Evolutionary conservation across 1,284 basidiomycete species (phyloP), one percentile per base, ranked within the genome.

Genomic region (Puccinia novopanici): DNA sequence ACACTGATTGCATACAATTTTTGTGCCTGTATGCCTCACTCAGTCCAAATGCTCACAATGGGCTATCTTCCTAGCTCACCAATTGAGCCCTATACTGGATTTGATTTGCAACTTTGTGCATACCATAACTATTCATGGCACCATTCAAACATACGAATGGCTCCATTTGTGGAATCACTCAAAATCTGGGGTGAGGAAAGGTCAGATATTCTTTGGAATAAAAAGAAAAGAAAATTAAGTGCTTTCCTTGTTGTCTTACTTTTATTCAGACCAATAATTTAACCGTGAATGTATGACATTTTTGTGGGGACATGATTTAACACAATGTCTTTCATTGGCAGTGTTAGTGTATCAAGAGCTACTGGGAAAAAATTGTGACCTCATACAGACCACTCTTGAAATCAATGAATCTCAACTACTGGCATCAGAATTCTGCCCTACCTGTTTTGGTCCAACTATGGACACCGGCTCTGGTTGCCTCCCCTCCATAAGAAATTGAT

Each of bases 71-170:
- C 65, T 1, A 27, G 40, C 22, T 68, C 42, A 19, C 65, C 65
- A 27, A 37, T 68, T 24, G n/a, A 50, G 2, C 65, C 65, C 45
- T n/a, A 17, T 6, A 15, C 40, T 3, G 45, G 42, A 12, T 68
- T 68, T 37, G 22, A 50, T 50, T 15, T 24, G 42, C n/a, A n/a
- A 6, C 24, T 68, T 19, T 40, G 45, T 13, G 24, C 65, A n/a
- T 68, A 45, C n/a, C 65, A 68, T 19, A 48, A 68, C 65, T 45
- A 50, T 48, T 2, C 45, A 15, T 68, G 65, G 42, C 40, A 68
- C 12, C 9, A 68, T n/a, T 68, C 42, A 12, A 42, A 68, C 40
- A 13, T 68, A 15, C 45, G 42, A 22, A 13, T 30, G 15, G 9
- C 12, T 6, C 37, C 65, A 5, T 68, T 68, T 30, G 19, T 37